Evolutionary conservation across 2,329 filamentous ascomycete genomes (phyloP), one percentile per base, ranked within the genome.

Genomic region (Rhytidhysteron rufulum): DNA sequence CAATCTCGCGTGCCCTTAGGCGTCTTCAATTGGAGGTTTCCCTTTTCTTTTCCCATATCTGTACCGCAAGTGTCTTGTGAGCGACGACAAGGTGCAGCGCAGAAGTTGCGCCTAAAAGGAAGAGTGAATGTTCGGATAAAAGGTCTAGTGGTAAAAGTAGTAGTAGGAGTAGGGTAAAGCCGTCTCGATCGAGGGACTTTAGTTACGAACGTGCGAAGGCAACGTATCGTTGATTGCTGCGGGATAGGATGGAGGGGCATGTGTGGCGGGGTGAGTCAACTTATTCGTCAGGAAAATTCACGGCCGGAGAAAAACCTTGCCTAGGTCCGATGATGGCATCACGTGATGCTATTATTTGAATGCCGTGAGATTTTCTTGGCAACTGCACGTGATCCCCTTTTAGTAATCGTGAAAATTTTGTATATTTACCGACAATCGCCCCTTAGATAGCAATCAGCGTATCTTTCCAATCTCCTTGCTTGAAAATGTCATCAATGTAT

Each of bases 1-100:
- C 82, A 95, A 66, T 95, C 89, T 63, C 88, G 86, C 50, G 88
- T 95, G 53, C 89, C 88, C 77, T 95, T 95, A 47, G 88, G 87
- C 59, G 85, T 87, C 75, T 95, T 95, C 63, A 94, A 77, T 67
- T 82, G 80, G 67, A 85, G 83, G 39, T 62, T 55, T 41, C 29
- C 47, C 45, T 37, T 67, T 54, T 70, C 68, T 54, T 71, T 72
- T 43, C 67, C 69, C 70, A 73, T 73, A 20, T 63, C 60, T 27
- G 7, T 13, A 7, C 24, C 7, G 13, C 8, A 27, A 27, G 24
- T 27, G 24, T 27, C 24, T 7, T 27, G 24, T 13, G 24, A 27
- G 24, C 7, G 24, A 13, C 24, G 24, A 8, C 8, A 27, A 8
- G 13, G 13, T 8, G 7, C 7, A 13, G 13, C 8, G 7, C 8